A percentile compares a stretch with the other conserved stretches of the same genome.
Conservation (phyloP, 345 rosid genomes). For the Schrenkiella parvula region DNA sequence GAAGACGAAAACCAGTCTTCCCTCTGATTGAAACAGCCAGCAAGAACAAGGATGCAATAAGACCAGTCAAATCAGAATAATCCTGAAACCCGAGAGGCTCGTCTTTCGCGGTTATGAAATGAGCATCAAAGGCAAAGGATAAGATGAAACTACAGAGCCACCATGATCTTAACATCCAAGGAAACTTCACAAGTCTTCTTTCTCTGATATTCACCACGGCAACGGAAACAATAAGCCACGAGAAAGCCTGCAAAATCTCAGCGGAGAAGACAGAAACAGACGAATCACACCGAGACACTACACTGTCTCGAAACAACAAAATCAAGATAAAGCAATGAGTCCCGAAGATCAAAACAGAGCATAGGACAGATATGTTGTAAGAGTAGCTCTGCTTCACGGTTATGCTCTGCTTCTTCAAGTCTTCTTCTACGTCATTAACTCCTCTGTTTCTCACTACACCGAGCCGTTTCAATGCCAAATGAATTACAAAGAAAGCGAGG, state of each 20-base stretch:
- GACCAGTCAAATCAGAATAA: conserved; percentile 45
- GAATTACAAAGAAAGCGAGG: conserved; percentile 41
- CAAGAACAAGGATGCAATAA: conserved; percentile 53
- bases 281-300: conserved; percentile 39
- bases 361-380: conserved; percentile 40
- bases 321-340: conserved; percentile 47
- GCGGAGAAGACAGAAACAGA: conserved; percentile 39
- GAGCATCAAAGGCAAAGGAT: conserved; percentile 36
- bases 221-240: conserved; percentile 45
- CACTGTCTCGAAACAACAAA: conserved; percentile 34
- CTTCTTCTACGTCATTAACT: conserved; percentile 29
- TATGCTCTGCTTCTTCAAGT: conserved; percentile 25
- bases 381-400: conserved; percentile 37
- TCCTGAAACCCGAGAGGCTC: conserved; percentile 35
- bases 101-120: conserved; percentile 27
- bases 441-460: conserved; percentile 29
- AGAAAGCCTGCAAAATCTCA: conserved; percentile 45
- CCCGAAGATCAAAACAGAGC: conserved; percentile 43
- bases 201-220: conserved; percentile 35
- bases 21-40: conserved; percentile 58
- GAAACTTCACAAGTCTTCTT: conserved; percentile 39
- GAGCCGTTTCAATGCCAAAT: conserved; percentile 24
- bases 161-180: conserved; percentile 76
- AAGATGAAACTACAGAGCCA: conserved; percentile 75
- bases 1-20: conserved; percentile 47